A percentile compares a stretch with the other conserved stretches of the same genome.
These are phyloP conservation scores for Peterozyma toletana DNA, from an alignment of 805 yeast genomes.

Conservation along the genomic window DNA sequence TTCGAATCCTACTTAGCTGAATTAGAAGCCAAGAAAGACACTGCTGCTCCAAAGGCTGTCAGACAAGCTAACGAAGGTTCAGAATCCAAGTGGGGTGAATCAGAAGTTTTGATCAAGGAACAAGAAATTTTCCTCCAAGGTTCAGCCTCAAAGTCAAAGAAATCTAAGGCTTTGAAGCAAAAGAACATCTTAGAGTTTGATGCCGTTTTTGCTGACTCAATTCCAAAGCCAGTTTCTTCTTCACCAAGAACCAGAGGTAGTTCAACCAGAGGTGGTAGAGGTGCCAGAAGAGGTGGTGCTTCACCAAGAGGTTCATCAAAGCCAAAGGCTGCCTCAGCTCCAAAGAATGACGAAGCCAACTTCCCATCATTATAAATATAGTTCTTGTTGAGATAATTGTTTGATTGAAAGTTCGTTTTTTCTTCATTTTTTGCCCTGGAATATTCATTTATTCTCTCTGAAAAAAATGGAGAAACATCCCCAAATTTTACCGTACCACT, in stretches of 20 bases:
- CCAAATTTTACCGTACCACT: too few relatives aligned
- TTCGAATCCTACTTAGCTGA: constrained; percentile 84
- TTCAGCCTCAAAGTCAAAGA: constrained; percentile 58
- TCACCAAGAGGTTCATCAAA: constrained; percentile 21
- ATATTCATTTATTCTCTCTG: too few relatives aligned
- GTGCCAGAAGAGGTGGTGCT: constrained; percentile 20
- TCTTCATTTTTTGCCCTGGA: too few relatives aligned
- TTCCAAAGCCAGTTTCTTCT: constrained; percentile 26
- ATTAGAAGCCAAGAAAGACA: constrained; percentile 37
- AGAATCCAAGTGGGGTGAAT: constrained; percentile 43
- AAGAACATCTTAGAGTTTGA: constrained; percentile 72
- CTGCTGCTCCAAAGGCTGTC: constrained; percentile 27
- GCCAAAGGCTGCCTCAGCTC: constrained; percentile 19
- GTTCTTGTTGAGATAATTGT: neutral
- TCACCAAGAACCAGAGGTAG: constrained; percentile 21
- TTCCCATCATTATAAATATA: constrained; percentile 56
- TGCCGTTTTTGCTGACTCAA: constrained; percentile 61
- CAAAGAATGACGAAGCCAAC: constrained; percentile 45
- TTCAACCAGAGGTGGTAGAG: constrained; percentile 19
- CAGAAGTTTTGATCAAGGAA: constrained; percentile 59
- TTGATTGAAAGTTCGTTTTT: too few relatives aligned
- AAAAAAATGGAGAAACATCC: too few relatives aligned
- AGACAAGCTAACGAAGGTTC: constrained; percentile 52
- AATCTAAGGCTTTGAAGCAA: constrained; percentile 73
- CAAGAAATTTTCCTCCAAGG: constrained; percentile 53